Base-by-base conservation (phyloP, 257 asterid genomes). In the Paulownia fortunei region DNA sequence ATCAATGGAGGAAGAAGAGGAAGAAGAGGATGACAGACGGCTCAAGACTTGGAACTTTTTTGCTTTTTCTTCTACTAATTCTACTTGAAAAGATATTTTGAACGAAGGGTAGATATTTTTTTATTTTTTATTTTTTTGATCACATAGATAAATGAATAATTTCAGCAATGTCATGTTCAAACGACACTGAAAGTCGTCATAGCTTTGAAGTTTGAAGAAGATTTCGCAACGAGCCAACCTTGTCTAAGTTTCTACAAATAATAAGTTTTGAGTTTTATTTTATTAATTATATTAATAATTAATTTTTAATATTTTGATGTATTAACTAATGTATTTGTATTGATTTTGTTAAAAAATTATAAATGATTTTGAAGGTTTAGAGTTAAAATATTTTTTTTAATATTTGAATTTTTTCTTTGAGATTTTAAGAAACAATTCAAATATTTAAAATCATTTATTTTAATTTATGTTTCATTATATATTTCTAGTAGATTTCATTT, bases 11-110 rank as follows among this genome's bases (percentile, higher is more conserved):
- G 72, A 58, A 10, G 52, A 18, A 16, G 44, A 19, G 0, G 16
- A 46, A 24, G 32, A 72, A 19, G 39, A 24, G 5, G 26, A 62
- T n/a, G n/a, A 58, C 5, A 13, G 44, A 30, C 1, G 36, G 32
- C 42, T 44, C 2, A 15, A 11, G 39, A 58, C 65, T 12, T 72
- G 65, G 76, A 11, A 19, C 0, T 24, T 24, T 32, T 6, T 58
- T 10, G 7, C 61, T 58, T 30, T 56, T 42, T 18, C 23, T 7
- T 27, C 46, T 59, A 3, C 62, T 63, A 24, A 0, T 2, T 15
- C 26, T 49, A 37, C 9, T 47, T 30, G 1, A 6, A 8, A 5
- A 78, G 82, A 78, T 78, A 79, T 63, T 79, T 72, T 63, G 37
- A 19, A 46, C 12, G 3, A 39, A 15, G 54, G 24, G 36, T 9